Evolutionary conservation across 2,329 filamentous ascomycete species (phyloP).

Genomic region (Dichotomopilus funicola): DNA sequence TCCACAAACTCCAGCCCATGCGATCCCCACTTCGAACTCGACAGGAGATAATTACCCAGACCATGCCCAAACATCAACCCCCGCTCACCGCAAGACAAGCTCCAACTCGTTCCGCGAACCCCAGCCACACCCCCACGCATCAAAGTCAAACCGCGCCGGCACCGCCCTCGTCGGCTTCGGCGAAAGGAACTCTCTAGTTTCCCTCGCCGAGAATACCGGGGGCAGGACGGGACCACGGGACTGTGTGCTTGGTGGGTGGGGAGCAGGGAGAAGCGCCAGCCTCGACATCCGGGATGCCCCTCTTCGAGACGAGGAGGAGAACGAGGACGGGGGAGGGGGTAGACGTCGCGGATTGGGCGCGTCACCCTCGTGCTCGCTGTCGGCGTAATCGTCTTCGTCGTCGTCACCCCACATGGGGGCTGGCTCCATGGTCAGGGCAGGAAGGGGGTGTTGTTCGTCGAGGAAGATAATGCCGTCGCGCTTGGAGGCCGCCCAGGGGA

Average conservation of each 20-base stretch:
- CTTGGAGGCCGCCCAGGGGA: background rate
- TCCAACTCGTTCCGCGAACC: conserved; percentile 4
- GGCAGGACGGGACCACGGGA: conserved; percentile 7
- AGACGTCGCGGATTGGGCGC: background rate
- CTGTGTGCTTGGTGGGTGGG: background rate
- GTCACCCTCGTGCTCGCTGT: background rate
- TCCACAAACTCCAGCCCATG: no score
- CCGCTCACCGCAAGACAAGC: background rate
- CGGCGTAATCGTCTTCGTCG: no score
- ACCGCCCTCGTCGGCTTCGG: conserved; percentile 16
- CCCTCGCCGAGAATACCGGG: conserved; percentile 17
- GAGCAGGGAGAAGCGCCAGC: background rate
- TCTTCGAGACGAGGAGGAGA: no score
- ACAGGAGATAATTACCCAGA: no score
- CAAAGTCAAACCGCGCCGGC: conserved; percentile 16
- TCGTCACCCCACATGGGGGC: conserved; percentile 9
- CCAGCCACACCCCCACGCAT: conserved; percentile 16
- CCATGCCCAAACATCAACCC: background rate
- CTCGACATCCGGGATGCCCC: background rate
- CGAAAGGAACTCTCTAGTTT: conserved; percentile 18
- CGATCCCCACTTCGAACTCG: no score
- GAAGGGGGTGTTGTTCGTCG: background rate
- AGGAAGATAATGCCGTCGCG: background rate
- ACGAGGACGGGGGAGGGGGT: background rate
- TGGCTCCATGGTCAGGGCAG: conserved; percentile 3